phyloP scores from a whole-genome alignment of 805 yeast genomes.

The Myxozyma nipponensis region DNA sequence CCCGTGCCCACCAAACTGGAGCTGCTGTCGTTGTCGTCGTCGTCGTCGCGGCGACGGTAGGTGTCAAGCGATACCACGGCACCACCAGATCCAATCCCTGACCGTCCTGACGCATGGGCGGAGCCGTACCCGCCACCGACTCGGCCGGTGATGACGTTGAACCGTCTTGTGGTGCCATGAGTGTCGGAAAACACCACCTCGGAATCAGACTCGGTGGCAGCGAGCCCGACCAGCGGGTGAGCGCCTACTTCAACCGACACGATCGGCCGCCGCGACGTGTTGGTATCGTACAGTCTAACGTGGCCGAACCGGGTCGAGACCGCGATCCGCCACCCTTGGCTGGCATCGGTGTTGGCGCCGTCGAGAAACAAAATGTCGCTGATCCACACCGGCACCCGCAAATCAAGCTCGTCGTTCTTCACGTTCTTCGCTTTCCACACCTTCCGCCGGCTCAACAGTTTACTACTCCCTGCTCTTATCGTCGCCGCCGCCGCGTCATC shows the following conservation, averaged over 20 bases:
- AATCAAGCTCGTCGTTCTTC: constrained; percentile 69
- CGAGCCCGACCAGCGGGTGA: constrained; percentile 48
- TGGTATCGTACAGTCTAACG: constrained; percentile 62
- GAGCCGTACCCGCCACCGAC: constrained; percentile 56
- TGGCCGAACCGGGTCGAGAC: constrained; percentile 72
- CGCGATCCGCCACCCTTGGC: constrained; percentile 49
- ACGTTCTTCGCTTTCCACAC: constrained; percentile 78
- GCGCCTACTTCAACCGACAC: constrained; percentile 52
- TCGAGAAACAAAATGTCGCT: constrained; percentile 51
- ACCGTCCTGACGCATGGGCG: too few relatives aligned
- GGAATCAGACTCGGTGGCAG: constrained; percentile 38
- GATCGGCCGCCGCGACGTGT: constrained; percentile 64
- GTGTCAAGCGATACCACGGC: constrained; percentile 37
- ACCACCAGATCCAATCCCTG: constrained; percentile 63
- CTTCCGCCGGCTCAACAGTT: constrained; percentile 6
- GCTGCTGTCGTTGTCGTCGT: neutral
- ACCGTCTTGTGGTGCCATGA: constrained; percentile 59
- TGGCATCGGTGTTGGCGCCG: constrained; percentile 31
- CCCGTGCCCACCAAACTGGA: constrained; percentile 57
- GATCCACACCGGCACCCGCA: constrained; percentile 81
- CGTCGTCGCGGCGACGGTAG: neutral
- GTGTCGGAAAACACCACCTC: constrained; percentile 69
- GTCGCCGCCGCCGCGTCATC: constrained; percentile 1
- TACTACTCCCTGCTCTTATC: neutral
- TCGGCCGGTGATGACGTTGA: constrained; percentile 49